Evolutionary conservation across 805 yeast genomes (phyloP), one percentile per base, ranked within the genome.

Genomic region (Clavispora asparagi): DNA sequence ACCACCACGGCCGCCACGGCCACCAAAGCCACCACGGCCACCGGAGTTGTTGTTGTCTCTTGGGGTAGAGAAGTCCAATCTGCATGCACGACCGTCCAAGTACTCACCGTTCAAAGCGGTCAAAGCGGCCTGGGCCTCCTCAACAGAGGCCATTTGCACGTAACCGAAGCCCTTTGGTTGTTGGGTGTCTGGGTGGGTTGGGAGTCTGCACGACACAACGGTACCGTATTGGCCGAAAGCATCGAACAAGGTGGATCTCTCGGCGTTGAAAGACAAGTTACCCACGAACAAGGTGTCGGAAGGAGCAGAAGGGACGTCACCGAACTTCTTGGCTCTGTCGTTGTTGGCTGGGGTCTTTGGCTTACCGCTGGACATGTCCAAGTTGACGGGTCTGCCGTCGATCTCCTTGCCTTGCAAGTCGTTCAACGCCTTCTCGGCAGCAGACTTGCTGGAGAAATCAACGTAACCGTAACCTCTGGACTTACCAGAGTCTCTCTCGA

Each of bases 111-210:
- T 87, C 71, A 90, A 70, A 47, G 86, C 91, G 54, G 85, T 89
- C 53, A 87, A 73, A 46, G 98, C 98, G 51, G 83, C 79, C 70
- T 84, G 80, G 58, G 99, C 97, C 68, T 88, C 96, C 39, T 91
- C 98, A 54, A 87, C 76, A 48, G 85, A 77, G 40, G 86, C 76
- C 65, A 80, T 92, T 75, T 94, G 98, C 48, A 92, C 97, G 72
- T 94, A 94, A 57, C 98, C 99, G 74, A 94, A 94, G 58, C 99
- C 99, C 82, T 94, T 94, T 70, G 96, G 95, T 76, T 92, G 97
- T 70, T 90, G 95, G 55, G 98, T 91, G 70, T 92, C 98, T 63
- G 97, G 97, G 75, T 94, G 95, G 39, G 98, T 92, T 70, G 99
- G 99, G 57, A 94, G 76, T 77, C 99, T 85, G 59, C 90, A 91